phyloP scores from a whole-genome alignment of 139 green algal species.

The Trebouxia sp. region DNA sequence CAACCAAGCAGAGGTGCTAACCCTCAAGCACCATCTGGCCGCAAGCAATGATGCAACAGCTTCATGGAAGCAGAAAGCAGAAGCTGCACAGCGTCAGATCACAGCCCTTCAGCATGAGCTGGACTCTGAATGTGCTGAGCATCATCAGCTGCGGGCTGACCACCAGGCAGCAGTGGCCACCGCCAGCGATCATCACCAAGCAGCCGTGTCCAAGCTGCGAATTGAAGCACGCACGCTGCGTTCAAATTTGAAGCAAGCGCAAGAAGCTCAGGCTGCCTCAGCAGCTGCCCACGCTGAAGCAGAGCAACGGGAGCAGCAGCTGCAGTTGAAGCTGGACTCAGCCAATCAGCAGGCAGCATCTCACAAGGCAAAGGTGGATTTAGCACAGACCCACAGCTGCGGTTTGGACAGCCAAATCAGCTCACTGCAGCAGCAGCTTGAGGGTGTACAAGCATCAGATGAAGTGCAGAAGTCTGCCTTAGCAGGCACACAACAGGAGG shows the following conservation, averaged over 20 bases:
- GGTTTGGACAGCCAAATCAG: background rate
- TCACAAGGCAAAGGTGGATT: background rate
- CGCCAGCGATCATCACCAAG: background rate
- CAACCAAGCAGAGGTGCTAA: background rate
- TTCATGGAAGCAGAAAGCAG: slow-evolving; percentile 7
- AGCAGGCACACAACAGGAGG: background rate
- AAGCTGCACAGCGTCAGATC: background rate
- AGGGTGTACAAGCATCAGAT: background rate
- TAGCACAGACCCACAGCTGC: background rate
- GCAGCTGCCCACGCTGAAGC: background rate
- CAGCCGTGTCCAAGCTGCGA: background rate
- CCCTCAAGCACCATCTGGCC: background rate
- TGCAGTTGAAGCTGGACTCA: slow-evolving; percentile 10
- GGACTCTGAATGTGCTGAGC: background rate
- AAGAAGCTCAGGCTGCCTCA: background rate
- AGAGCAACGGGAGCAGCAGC: background rate
- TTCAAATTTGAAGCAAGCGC: background rate
- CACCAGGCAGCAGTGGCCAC: background rate
- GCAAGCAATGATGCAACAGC: background rate
- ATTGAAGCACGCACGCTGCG: slow-evolving; percentile 20
- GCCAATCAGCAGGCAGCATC: background rate
- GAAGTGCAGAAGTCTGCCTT: background rate
- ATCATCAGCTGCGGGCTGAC: background rate
- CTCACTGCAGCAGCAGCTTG: background rate
- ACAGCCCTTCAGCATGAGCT: background rate